Conservation (phyloP, 1,284 basidiomycete species). For the Puccinia coronata region DNA sequence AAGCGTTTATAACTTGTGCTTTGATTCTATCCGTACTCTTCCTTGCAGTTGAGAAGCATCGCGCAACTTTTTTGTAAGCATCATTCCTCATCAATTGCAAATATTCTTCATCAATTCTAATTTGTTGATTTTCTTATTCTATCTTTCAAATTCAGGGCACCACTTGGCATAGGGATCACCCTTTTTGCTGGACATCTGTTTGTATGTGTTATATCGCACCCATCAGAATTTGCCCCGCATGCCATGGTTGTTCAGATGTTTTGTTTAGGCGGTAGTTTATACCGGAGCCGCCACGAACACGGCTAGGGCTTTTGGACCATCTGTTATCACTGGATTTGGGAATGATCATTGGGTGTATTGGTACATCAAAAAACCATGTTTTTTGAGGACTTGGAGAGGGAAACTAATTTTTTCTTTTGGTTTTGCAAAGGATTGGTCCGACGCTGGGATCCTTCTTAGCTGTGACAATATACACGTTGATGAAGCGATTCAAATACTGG, state of each 20-base stretch:
- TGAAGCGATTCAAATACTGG: constrained; percentile 47
- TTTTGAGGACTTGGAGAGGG: not conserved
- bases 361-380: not conserved
- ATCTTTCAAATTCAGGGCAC: too few relatives aligned
- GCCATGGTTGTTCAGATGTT: not conserved
- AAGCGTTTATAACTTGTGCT: constrained; percentile 31
- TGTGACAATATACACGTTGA: constrained; percentile 33
- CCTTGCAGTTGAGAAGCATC: constrained; percentile 44
- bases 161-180: constrained; percentile 37
- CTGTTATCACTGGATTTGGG: constrained; percentile 35
- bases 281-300: constrained; percentile 45
- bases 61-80: constrained; percentile 61
- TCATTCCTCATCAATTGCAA: constrained; percentile 55
- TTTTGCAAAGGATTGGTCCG: constrained; percentile 36
- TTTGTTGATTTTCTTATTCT: too few relatives aligned
- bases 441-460: constrained; percentile 37
- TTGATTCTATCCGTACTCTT: constrained; percentile 37
- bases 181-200: constrained; percentile 39
- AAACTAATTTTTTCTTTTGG: constrained; percentile 7
- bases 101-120: not conserved
- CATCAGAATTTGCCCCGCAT: too few relatives aligned
- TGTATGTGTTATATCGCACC: constrained; percentile 51
- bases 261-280: constrained; percentile 34
- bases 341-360: constrained; percentile 40
- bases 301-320: constrained; percentile 36